Evolutionary conservation across 2,329 filamentous ascomycete species (phyloP).

Genomic region (Cladophialophora yegresii): DNA sequence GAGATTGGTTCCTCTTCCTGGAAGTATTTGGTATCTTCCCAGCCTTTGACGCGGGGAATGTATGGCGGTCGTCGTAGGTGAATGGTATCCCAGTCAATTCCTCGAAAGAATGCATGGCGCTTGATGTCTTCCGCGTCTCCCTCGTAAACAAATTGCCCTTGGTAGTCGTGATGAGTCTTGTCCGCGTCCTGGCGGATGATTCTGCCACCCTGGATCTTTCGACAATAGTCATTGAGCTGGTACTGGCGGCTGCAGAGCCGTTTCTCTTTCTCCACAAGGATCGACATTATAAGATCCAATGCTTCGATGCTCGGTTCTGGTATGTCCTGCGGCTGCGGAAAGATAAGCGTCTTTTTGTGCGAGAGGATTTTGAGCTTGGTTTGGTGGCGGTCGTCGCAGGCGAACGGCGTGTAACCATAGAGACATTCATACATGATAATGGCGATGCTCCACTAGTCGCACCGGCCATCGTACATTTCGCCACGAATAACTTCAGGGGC

Average conservation of each 20-base stretch:
- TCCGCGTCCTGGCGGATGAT: constrained; percentile 37
- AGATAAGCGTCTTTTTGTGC: constrained; percentile 68
- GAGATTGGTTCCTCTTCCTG: constrained; percentile 76
- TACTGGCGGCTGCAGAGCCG: constrained; percentile 79
- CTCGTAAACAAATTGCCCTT: constrained; percentile 70
- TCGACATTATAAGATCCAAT: constrained; percentile 71
- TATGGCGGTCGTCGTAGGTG: constrained; percentile 75
- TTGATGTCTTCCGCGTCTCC: constrained; percentile 91
- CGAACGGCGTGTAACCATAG: constrained; percentile 88
- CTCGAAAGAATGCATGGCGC: constrained; percentile 78
- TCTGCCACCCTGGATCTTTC: constrained; percentile 35
- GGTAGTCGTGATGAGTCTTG: constrained; percentile 44
- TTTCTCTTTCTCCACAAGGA: constrained; percentile 72
- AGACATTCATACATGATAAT: constrained; percentile 94
- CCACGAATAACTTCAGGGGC: constrained; percentile 88
- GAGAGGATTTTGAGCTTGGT: constrained; percentile 85
- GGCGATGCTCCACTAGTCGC: constrained; percentile 96
- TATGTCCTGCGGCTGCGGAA: constrained; percentile 60
- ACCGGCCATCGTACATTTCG: constrained; percentile 82
- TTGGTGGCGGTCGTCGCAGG: constrained; percentile 74
- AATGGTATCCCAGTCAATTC: constrained; percentile 74
- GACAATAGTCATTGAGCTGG: constrained; percentile 60
- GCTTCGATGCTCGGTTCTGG: constrained; percentile 58
- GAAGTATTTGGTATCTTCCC: constrained; percentile 84
- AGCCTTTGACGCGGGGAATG: constrained; percentile 68